These are phyloP conservation scores for Penicillium occitanis DNA, from an alignment of 2,329 filamentous ascomycete species.

Conservation along the genomic window DNA sequence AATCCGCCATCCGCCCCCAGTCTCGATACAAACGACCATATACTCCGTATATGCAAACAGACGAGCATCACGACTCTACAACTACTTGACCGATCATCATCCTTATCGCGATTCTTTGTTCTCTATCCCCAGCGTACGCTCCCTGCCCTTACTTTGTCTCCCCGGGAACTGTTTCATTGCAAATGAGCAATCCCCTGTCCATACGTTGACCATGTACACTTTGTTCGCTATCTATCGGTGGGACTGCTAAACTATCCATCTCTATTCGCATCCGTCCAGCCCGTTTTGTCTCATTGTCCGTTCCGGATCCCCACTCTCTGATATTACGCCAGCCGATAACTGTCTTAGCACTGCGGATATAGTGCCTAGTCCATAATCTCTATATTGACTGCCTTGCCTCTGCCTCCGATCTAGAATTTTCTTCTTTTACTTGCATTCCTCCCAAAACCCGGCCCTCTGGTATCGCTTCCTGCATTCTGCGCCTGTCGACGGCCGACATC, in stretches of 20 bases:
- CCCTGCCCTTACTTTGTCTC: constrained; percentile 7
- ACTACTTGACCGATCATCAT: background rate
- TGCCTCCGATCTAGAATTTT: background rate
- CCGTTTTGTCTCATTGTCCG: constrained; percentile 7
- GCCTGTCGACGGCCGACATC: background rate
- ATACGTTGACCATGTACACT: background rate
- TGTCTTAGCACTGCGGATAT: background rate
- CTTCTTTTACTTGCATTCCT: background rate
- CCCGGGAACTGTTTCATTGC: background rate
- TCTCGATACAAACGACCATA: background rate
- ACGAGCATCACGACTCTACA: background rate
- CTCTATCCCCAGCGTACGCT: background rate
- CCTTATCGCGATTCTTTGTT: background rate
- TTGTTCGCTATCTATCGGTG: background rate
- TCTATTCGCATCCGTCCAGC: background rate
- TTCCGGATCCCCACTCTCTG: constrained; percentile 1
- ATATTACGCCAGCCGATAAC: background rate
- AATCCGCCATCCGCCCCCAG: background rate
- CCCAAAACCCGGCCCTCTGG: background rate
- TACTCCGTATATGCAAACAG: background rate
- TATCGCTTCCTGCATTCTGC: background rate
- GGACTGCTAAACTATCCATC: background rate
- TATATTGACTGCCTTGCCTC: background rate
- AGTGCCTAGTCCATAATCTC: too few species aligned
- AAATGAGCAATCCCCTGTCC: background rate